A percentile compares a stretch with the other conserved stretches of the same genome.
Conservation (phyloP, 257 asterid species). For the Solanum gracilifrons region DNA sequence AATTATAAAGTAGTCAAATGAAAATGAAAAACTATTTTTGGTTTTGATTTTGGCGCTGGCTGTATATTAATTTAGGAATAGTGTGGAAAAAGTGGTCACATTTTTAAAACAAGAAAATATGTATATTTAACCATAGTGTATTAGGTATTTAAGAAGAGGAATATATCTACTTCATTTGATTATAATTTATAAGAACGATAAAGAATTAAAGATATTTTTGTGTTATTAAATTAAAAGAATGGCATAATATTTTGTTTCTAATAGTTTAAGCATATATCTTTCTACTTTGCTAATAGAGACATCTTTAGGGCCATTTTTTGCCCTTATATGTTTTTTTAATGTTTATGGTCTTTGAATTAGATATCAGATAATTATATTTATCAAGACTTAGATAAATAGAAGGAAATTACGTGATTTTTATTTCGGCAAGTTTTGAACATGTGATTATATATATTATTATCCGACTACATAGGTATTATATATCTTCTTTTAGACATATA, state of each 20-base stretch:
- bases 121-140: not conserved
- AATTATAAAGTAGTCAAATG: not conserved
- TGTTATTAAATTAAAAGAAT: not conserved
- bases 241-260: not conserved
- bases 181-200: not conserved
- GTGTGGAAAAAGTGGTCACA: not conserved
- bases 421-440: not conserved
- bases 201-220: not conserved
- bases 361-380: too few relatives aligned
- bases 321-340: too few relatives aligned
- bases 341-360: too few relatives aligned
- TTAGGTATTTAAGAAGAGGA: not conserved
- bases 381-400: not conserved
- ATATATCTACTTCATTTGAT: too few relatives aligned
- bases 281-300: too few relatives aligned
- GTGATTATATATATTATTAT: too few relatives aligned
- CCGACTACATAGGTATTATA: not conserved
- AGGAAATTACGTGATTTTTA: too few relatives aligned
- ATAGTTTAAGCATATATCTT: not conserved
- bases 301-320: too few relatives aligned
- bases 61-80: not conserved
- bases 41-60: not conserved
- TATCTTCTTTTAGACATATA: too few relatives aligned
- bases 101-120: not conserved
- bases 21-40: not conserved